A percentile compares a stretch with the other conserved stretches of the same genome.
These are phyloP conservation scores for Pichia exigua DNA, from an alignment of 805 yeast species.

Conservation along the genomic window DNA sequence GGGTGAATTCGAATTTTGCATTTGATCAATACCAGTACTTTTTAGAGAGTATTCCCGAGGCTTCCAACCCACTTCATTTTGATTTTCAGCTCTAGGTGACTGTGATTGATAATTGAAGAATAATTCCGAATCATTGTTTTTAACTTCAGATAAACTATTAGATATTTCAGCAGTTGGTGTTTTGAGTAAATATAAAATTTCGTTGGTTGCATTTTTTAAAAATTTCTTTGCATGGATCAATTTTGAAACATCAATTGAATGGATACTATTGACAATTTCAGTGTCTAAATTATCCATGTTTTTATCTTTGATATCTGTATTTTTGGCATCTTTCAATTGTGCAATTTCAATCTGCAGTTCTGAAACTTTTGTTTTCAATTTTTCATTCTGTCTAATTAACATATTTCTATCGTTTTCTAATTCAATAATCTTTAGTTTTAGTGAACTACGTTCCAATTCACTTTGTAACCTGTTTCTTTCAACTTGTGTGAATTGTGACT, in stretches of 20 bases:
- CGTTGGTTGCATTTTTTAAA: slow-evolving; percentile 29
- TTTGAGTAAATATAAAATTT: slow-evolving; percentile 29
- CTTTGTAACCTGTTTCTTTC: slow-evolving; percentile 39
- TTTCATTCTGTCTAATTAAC: slow-evolving; percentile 34
- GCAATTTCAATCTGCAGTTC: slow-evolving; percentile 26
- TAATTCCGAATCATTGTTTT: slow-evolving; percentile 3
- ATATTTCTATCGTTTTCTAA: slow-evolving; percentile 46
- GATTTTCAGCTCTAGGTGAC: neutral
- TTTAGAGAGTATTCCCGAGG: neutral
- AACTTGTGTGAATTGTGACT: slow-evolving; percentile 47
- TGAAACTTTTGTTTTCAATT: slow-evolving; percentile 32
- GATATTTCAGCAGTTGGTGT: slow-evolving; percentile 28
- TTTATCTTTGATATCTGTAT: neutral
- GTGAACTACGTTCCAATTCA: slow-evolving; percentile 42
- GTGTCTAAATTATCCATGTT: neutral
- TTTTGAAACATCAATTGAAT: slow-evolving; percentile 22
- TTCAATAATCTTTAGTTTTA: slow-evolving; percentile 44
- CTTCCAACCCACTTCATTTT: neutral
- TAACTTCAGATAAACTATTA: neutral
- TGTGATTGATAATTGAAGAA: slow-evolving; percentile 4
- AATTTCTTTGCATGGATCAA: slow-evolving; percentile 28
- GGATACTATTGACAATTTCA: slow-evolving; percentile 13
- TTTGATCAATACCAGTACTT: neutral
- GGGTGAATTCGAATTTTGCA: neutral
- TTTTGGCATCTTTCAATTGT: neutral